Base-by-base conservation (phyloP, 331 rosid species). In the Dryas integrifolia region DNA sequence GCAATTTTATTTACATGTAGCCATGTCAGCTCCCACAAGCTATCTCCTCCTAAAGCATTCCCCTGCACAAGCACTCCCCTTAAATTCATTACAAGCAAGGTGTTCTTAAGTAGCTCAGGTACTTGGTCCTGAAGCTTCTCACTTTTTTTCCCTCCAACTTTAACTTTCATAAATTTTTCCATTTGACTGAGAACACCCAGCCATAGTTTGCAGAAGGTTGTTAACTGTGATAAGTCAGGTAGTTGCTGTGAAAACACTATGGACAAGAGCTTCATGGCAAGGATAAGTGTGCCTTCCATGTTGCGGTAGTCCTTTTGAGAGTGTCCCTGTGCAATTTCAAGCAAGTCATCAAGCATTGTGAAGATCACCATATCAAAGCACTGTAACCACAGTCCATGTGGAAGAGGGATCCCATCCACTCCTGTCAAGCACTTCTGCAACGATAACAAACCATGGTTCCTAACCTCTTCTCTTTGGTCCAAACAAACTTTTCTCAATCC, bases 1-100 rank as follows among this genome's bases (percentile, higher is more conserved):
- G 90, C 79, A 67, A 91, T 84, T 51, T 85, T 94, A 80, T 88
- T 88, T 67, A 89, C 90, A 69, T 88, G 91, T 63, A 70, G 77
- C 98, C 98, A 94, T 57, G 98, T 94, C 83, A 82, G 65, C 78
- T 94, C 96, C 96, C 97, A 94, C 76, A 94, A 80, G 84, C 91
- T 88, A 64, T 85, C 88, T 44, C 88, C 95, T 55, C 84, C 95
- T 62, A 70, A 66, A 39, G 84, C 83, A 80, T 87, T 82, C 78
- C 86, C 86, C 64, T 69, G 86, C 76, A 67, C 79, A 47, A 94
- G 91, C 65, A 89, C 76, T 49, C 82, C 80, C 24, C 76, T 75
- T 38, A 87, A 82, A 78, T 89, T 89, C 97, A 94, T 94, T 35
- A 91, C 92, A 71, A 91, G 86, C 86, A 94, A 80, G 68, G 66